phyloP scores from a whole-genome alignment of 257 asterid species.

The Petunia secreta region DNA sequence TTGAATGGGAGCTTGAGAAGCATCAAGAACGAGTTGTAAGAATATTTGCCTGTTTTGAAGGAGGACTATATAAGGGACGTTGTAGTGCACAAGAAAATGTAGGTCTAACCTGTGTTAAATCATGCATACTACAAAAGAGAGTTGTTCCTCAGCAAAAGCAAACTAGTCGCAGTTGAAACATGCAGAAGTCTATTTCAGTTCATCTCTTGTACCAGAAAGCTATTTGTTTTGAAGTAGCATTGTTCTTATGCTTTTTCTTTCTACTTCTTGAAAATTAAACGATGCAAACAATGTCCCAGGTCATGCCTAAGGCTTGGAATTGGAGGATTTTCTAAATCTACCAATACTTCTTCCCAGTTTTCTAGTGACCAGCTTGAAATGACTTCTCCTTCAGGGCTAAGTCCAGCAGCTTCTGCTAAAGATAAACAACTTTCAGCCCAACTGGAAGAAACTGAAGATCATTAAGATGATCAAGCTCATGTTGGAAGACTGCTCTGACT shows the following conservation, averaged over 20 bases:
- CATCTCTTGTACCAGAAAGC: background rate
- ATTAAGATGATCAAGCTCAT: constrained; percentile 8
- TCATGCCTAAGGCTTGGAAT: constrained; percentile 31
- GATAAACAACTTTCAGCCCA: background rate
- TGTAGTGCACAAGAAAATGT: background rate
- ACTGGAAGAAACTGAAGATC: background rate
- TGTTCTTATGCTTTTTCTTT: background rate
- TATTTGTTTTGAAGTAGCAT: background rate
- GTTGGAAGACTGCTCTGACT: background rate
- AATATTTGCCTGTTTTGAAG: background rate
- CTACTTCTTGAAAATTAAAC: background rate
- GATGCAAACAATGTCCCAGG: constrained; percentile 34
- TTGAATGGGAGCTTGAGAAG: no score
- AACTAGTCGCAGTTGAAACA: background rate
- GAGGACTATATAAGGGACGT: background rate
- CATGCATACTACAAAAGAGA: background rate
- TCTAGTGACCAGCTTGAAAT: constrained; percentile 36
- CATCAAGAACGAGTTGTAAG: background rate
- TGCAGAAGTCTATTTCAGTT: background rate
- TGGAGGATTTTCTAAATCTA: constrained; percentile 30
- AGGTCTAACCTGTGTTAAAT: background rate
- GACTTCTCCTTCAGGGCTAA: constrained; percentile 24
- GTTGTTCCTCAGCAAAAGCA: constrained; percentile 5
- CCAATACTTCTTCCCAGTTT: constrained; percentile 25
- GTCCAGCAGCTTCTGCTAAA: constrained; percentile 13